Evolutionary conservation across 1,284 basidiomycete species (phyloP).

Genomic region (Ustilago sp.): DNA sequence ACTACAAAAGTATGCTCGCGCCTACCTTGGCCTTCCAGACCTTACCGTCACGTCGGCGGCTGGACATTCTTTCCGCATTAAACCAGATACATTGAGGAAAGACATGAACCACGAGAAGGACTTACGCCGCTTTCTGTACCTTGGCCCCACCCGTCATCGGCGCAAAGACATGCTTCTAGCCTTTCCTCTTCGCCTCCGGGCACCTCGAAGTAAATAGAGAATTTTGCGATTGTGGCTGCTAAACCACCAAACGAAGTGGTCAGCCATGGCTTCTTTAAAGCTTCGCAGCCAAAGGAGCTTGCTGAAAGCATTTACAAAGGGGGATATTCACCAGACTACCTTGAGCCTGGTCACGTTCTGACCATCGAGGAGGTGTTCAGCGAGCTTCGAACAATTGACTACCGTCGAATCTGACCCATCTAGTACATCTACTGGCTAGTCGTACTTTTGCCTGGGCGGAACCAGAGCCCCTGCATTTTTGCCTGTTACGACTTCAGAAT

Average conservation of each 20-base stretch:
- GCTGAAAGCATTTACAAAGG: background rate
- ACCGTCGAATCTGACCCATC: background rate
- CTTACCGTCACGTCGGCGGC: background rate
- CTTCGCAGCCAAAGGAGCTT: background rate
- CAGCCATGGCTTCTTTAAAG: constrained; percentile 2
- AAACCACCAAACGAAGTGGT: background rate
- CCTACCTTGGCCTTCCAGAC: background rate
- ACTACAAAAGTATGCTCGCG: background rate
- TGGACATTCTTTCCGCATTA: background rate
- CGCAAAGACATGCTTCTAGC: background rate
- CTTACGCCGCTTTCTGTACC: constrained; percentile 1
- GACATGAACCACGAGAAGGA: background rate
- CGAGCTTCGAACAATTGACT: background rate
- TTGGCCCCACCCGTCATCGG: background rate
- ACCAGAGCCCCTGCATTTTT: too few relatives aligned
- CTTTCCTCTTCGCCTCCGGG: background rate
- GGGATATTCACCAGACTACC: background rate
- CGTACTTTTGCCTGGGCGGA: too few relatives aligned
- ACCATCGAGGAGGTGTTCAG: constrained; percentile 12
- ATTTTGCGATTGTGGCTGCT: background rate
- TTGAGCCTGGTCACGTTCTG: constrained; percentile 11
- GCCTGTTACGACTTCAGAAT: too few relatives aligned
- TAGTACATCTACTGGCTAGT: too few relatives aligned
- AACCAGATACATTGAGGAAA: background rate
- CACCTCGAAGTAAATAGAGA: background rate